A percentile compares a stretch with the other conserved stretches of the same genome.
These are phyloP conservation scores for Aspergillus ostianus DNA, from an alignment of 495 filamentous ascomycete species.

Conservation along the genomic window DNA sequence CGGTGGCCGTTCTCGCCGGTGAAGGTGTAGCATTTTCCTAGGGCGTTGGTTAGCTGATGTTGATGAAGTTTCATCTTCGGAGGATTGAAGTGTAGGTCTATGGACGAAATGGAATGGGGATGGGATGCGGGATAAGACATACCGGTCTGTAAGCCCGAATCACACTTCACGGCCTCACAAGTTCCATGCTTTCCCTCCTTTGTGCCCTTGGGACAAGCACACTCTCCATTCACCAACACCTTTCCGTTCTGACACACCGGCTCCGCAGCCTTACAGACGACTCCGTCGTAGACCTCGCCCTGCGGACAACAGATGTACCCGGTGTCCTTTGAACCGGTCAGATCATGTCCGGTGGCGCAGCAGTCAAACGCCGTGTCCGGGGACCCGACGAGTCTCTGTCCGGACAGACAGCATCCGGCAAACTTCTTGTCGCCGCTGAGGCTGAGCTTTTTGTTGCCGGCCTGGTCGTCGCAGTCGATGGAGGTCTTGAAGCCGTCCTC, in stretches of 20 bases:
- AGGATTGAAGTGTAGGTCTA: background rate
- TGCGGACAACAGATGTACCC: constrained; percentile 8
- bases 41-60: no score
- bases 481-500: background rate
- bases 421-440: constrained; percentile 4
- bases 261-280: constrained; percentile 2
- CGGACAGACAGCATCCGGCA: constrained; percentile 1
- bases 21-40: constrained; percentile 16
- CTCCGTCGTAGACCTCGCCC: constrained; percentile 7
- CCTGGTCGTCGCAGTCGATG: background rate
- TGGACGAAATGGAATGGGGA: background rate
- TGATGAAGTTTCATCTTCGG: background rate
- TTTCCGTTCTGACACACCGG: constrained; percentile 10
- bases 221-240: constrained; percentile 5
- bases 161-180: constrained; percentile 4
- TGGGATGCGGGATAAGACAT: background rate
- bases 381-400: constrained; percentile 8
- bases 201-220: constrained; percentile 1
- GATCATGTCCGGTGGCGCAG: constrained; percentile 10
- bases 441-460: background rate
- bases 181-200: background rate
- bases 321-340: constrained; percentile 3
- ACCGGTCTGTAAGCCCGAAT: constrained; percentile 7
- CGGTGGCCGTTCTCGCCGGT: constrained; percentile 8
- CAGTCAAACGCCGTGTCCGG: constrained; percentile 11